Evolutionary conservation across 2,329 filamentous ascomycete genomes (phyloP).

Genomic region (Colletotrichum sp.): DNA sequence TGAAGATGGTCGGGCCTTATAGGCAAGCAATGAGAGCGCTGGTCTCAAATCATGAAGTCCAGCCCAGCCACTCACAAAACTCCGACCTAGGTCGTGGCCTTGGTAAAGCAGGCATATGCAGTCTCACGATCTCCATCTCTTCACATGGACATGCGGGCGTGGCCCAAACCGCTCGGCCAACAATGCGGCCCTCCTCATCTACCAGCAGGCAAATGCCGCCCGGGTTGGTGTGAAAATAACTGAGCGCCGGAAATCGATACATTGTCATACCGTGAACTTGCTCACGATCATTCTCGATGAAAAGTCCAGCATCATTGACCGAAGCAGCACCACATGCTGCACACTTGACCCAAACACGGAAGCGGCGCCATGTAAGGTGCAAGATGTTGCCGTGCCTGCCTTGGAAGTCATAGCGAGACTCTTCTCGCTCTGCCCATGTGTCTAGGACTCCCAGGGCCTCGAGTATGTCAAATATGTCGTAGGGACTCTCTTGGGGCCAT

Average conservation of each 20-base stretch:
- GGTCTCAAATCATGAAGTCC: neutral
- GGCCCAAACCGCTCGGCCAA: neutral
- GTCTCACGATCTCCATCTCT: neutral
- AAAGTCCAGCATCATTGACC: neutral
- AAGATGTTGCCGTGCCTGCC: neutral
- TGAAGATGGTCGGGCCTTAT: too few relatives aligned
- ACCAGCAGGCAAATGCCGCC: neutral
- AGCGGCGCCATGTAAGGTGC: neutral
- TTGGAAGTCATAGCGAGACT: neutral
- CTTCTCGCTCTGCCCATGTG: neutral
- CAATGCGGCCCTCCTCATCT: neutral
- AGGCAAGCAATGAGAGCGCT: too few relatives aligned
- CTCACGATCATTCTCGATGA: neutral
- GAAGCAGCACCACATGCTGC: neutral
- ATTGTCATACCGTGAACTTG: neutral
- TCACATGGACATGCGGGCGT: neutral
- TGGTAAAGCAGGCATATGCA: neutral
- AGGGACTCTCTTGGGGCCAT: neutral
- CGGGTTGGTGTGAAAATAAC: neutral
- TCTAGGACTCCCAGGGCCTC: rapidly evolving
- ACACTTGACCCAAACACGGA: neutral
- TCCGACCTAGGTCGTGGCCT: neutral
- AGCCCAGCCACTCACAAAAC: neutral
- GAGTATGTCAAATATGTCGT: neutral
- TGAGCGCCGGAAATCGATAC: neutral